Conservation (phyloP, 2,329 filamentous ascomycete genomes). For the Talaromyces albobiverticillius region DNA sequence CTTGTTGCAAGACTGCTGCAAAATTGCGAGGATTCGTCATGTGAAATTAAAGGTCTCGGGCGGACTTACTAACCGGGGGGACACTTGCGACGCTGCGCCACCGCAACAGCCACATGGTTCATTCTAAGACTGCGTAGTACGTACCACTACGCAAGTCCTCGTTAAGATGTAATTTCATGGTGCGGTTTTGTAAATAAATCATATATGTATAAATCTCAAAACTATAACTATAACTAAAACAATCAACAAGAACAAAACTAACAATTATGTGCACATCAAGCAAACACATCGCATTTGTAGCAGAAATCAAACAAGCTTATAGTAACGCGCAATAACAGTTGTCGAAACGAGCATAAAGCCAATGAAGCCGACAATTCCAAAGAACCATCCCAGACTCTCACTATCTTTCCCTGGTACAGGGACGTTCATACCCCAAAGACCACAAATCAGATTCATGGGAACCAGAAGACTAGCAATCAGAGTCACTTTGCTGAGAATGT, state of each 20-base stretch:
- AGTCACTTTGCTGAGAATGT: conserved; percentile 90
- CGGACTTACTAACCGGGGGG: too few relatives aligned
- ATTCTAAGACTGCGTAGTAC: too few relatives aligned
- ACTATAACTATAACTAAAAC: neutral
- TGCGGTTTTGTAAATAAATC: too few relatives aligned
- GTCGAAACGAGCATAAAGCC: conserved; percentile 38
- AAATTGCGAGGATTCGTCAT: too few relatives aligned
- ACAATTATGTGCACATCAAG: neutral
- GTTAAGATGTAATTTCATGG: too few relatives aligned
- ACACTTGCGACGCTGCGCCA: neutral
- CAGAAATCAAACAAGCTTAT: conserved; percentile 36
- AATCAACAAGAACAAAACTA: neutral
- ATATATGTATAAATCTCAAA: neutral
- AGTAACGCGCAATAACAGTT: conserved; percentile 38
- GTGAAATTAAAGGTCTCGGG: too few relatives aligned
- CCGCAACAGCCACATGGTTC: conserved; percentile 2
- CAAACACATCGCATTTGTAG: neutral
- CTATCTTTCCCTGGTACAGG: conserved; percentile 40
- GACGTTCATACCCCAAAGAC: conserved; percentile 54
- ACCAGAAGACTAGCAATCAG: conserved; percentile 93
- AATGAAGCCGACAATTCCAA: conserved; percentile 49
- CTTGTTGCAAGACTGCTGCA: too few relatives aligned
- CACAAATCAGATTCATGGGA: conserved; percentile 85
- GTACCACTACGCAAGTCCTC: too few relatives aligned
- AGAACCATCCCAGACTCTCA: conserved; percentile 45